These are phyloP conservation scores for Globisporangium parvum DNA, from an alignment of 352 stramenopile species.

Conservation along the genomic window DNA sequence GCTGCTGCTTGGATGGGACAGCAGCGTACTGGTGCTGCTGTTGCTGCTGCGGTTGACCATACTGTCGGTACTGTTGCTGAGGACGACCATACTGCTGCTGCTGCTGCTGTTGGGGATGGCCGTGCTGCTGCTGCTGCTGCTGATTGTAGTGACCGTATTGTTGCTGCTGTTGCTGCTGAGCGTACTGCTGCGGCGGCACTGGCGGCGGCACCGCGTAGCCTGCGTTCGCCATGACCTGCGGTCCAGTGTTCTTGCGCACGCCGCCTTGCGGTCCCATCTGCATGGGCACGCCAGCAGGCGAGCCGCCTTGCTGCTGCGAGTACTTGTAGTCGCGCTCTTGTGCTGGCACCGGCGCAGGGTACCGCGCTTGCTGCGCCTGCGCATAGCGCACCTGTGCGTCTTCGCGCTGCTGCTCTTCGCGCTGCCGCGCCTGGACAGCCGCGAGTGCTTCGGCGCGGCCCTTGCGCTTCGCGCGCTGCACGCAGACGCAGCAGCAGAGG, in stretches of 20 bases:
- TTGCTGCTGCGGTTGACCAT: neutral
- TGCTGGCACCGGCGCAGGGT: conserved; percentile 16
- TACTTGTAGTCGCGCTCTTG: conserved; percentile 20
- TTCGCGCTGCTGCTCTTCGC: conserved; percentile 39
- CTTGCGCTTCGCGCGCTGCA: conserved; percentile 74
- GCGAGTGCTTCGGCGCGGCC: conserved; percentile 60
- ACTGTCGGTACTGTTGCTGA: conserved; percentile 5
- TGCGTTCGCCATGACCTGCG: conserved; percentile 36
- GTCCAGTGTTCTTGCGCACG: conserved; percentile 24
- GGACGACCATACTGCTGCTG: neutral
- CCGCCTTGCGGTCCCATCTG: conserved; percentile 9
- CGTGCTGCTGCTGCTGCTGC: conserved; percentile 5
- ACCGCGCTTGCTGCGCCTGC: conserved; percentile 37
- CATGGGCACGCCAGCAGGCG: conserved; percentile 7
- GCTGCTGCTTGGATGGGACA: conserved; percentile 8
- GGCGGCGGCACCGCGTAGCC: conserved; percentile 19
- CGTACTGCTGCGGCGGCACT: conserved; percentile 8
- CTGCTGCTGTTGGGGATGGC: conserved; percentile 17
- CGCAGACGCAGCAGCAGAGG: conserved; percentile 74
- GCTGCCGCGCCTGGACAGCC: conserved; percentile 45
- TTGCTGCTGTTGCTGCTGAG: conserved; percentile 12
- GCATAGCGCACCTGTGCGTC: conserved; percentile 42
- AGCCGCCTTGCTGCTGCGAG: conserved; percentile 24
- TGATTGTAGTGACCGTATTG: conserved; percentile 10
- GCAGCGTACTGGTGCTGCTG: conserved; percentile 20